A percentile compares a stretch with the other conserved stretches of the same genome.
These are phyloP conservation scores for Phialophora expanda DNA, from an alignment of 2,329 filamentous ascomycete species.

Conservation along the genomic window DNA sequence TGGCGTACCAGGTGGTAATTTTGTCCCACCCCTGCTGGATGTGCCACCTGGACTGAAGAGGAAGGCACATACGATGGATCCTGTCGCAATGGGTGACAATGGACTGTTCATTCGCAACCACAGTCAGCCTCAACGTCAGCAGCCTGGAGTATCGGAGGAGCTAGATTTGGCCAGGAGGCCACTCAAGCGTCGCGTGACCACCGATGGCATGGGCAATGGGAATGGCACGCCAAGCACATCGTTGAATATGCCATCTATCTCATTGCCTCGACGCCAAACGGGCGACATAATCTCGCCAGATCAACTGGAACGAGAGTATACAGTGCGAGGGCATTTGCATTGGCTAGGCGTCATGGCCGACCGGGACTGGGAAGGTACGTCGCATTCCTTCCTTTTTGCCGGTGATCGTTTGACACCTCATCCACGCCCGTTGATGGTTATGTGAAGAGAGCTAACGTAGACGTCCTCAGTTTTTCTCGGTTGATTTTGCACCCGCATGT, in stretches of 20 bases:
- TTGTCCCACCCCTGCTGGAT: constrained; percentile 31
- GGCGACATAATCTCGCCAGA: constrained; percentile 44
- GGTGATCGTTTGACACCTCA: not conserved
- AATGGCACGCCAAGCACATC: constrained; percentile 4
- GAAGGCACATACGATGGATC: constrained; percentile 24
- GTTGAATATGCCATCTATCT: constrained; percentile 10
- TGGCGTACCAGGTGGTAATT: constrained; percentile 41
- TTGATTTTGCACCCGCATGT: constrained; percentile 36
- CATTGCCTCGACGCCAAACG: constrained; percentile 26
- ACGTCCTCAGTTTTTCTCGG: constrained; percentile 49
- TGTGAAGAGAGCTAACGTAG: constrained; percentile 24
- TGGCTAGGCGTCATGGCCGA: constrained; percentile 75
- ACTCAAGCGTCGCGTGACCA: constrained; percentile 24
- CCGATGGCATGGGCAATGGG: constrained; percentile 12
- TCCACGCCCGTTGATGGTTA: not conserved
- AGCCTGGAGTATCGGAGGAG: constrained; percentile 8
- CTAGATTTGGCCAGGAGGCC: constrained; percentile 16
- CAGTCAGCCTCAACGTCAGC: constrained; percentile 5
- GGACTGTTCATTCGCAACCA: constrained; percentile 16
- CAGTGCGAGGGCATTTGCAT: constrained; percentile 69
- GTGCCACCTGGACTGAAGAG: constrained; percentile 34
- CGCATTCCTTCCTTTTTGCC: constrained; percentile 17
- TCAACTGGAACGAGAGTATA: constrained; percentile 61
- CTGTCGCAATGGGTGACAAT: constrained; percentile 10
- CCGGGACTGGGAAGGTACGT: constrained; percentile 72